Evolutionary conservation across 805 yeast species (phyloP).

Genomic region (Hanseniaspora occidentalis): DNA sequence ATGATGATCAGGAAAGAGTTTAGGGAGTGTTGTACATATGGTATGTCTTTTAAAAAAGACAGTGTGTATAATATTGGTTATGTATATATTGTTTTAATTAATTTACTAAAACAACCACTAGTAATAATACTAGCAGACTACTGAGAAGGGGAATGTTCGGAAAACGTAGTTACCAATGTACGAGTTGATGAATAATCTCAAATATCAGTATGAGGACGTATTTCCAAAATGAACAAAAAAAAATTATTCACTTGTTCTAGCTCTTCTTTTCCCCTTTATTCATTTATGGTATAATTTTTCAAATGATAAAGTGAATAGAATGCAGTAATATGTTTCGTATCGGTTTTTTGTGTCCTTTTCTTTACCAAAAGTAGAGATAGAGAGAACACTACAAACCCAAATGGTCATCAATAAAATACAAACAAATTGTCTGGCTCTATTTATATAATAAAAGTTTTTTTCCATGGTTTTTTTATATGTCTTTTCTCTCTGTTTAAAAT

Average conservation of each 20-base stretch:
- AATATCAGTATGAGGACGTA: slow-evolving; percentile 28
- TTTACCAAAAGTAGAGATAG: too few species aligned
- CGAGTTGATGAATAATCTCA: slow-evolving; percentile 8
- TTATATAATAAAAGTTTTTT: neutral
- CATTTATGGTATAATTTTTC: slow-evolving; percentile 18
- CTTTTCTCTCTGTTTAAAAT: too few species aligned
- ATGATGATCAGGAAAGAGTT: too few species aligned
- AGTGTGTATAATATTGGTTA: too few species aligned
- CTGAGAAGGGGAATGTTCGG: slow-evolving; percentile 8
- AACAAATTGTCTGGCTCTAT: neutral
- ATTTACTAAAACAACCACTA: too few species aligned
- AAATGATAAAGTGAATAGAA: slow-evolving; percentile 29
- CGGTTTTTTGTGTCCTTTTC: slow-evolving; percentile 10
- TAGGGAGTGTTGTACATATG: too few species aligned
- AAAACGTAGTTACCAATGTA: slow-evolving; percentile 25
- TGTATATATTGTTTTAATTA: too few species aligned
- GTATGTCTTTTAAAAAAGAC: too few species aligned
- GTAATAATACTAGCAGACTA: neutral
- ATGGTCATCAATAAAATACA: too few species aligned
- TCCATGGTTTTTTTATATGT: too few species aligned
- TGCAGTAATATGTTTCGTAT: slow-evolving; percentile 22
- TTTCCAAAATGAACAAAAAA: slow-evolving; percentile 11
- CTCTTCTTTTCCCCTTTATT: slow-evolving; percentile 29
- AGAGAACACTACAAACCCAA: too few species aligned
- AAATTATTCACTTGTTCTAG: slow-evolving; percentile 16